Evolutionary conservation across 805 yeast genomes (phyloP).

Genomic region (Wickerhamomyces ciferrii): DNA sequence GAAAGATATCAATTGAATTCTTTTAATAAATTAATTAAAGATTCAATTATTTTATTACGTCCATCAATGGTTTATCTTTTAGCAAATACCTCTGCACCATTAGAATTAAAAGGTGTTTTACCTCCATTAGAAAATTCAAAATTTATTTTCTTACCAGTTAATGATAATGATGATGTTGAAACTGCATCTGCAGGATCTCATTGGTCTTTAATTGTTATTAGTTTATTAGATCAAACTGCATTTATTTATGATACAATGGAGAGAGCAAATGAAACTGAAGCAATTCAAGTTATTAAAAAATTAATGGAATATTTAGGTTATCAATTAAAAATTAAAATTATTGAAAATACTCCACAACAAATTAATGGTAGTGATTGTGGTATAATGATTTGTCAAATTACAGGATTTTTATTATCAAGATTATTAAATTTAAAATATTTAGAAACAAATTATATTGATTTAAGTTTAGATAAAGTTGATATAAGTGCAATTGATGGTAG

Average conservation of each 20-base stretch:
- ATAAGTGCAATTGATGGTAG: constrained; percentile 46
- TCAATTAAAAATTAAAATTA: constrained; percentile 17
- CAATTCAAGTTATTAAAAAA: constrained; percentile 15
- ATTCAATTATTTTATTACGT: constrained; percentile 35
- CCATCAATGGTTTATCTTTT: constrained; percentile 66
- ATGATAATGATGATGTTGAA: constrained; percentile 57
- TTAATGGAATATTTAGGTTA: constrained; percentile 16
- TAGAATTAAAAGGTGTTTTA: constrained; percentile 34
- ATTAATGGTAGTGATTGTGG: constrained; percentile 67
- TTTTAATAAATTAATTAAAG: constrained; percentile 18
- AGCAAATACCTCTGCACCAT: constrained; percentile 45
- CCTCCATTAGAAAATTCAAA: constrained; percentile 38
- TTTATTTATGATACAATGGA: constrained; percentile 53
- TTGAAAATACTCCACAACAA: constrained; percentile 47
- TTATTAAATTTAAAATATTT: constrained; percentile 22
- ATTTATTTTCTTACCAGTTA: constrained; percentile 63
- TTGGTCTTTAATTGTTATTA: constrained; percentile 64
- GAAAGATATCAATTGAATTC: constrained; percentile 27
- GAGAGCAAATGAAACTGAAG: constrained; percentile 18
- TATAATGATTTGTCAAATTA: constrained; percentile 26
- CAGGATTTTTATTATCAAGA: constrained; percentile 29
- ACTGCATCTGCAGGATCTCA: constrained; percentile 66
- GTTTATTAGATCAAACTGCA: constrained; percentile 40
- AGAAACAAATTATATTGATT: constrained; percentile 26
- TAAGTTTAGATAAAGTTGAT: constrained; percentile 33